Base-by-base conservation (phyloP, 306 rosid genomes). In the Sicyos edulis region DNA sequence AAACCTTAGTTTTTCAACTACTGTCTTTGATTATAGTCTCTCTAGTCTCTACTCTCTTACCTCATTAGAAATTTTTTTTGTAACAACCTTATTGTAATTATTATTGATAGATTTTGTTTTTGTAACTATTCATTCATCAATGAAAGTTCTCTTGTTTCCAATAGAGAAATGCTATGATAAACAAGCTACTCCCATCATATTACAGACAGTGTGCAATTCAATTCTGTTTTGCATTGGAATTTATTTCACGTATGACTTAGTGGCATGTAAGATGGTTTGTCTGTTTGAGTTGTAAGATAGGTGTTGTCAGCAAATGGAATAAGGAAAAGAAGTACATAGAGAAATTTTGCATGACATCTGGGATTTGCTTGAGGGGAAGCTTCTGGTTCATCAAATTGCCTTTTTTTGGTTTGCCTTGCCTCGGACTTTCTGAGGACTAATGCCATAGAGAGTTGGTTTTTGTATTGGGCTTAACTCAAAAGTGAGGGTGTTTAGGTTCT, bases 401-500 rank as follows among this genome's bases (percentile, higher is more conserved):
- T 32, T 32, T 32, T 32, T 32, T 32, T 32, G 4, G 37, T 32
- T 32, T 32, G 37, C n/a, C 44, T 3, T 0, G 44, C 44, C 44
- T 37, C 44, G 0, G 0, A 37, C 20, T 7, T 15, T 15, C 20
- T 20, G 6, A 3, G 45, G 11, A 60, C 20, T 29, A 15, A n/a
- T 34, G 10, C 47, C 34, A 9, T 34, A 14, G 22, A 16, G n/a
- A 16, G 47, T 42, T 42, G 5, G 7, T 5, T 6, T 6, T 54
- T 55, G 60, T 55, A 55, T 42, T 42, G 47, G 11, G 15, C 29
- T 55, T 19, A 2, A 9, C 61, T 55, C 5, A 63, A n/a, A 9
- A 42, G 47, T 42, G 16, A 37, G 51, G 69, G 50, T 63, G 19
- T 17, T n/a, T 63, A 63, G 69, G 69, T 63, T 4, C 37, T 42